phyloP scores from a whole-genome alignment of 208 protist species.

The Strigomonas culicis region DNA sequence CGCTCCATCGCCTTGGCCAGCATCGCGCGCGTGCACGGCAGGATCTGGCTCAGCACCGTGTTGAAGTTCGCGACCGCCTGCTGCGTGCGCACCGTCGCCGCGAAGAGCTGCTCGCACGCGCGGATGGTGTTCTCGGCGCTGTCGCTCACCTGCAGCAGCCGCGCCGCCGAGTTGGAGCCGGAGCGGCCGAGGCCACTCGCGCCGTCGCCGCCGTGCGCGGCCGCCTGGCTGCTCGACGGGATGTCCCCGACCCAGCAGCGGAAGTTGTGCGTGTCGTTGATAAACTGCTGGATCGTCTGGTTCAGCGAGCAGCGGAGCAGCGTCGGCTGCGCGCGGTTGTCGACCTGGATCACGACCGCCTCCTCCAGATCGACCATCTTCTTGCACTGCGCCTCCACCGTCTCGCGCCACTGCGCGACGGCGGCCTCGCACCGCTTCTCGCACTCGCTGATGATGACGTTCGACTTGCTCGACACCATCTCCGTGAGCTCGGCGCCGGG shows the following conservation, averaged over 20 bases:
- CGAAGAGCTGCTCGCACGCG: slow-evolving; percentile 53
- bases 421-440: slow-evolving; percentile 10
- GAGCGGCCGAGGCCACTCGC: background rate
- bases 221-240: background rate
- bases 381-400: slow-evolving; percentile 34
- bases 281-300: slow-evolving; percentile 45
- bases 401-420: slow-evolving; percentile 22
- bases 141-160: slow-evolving; percentile 28
- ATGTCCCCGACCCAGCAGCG: slow-evolving; percentile 33
- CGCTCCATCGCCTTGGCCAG: slow-evolving; percentile 49
- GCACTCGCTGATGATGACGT: slow-evolving; percentile 29
- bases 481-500: slow-evolving; percentile 25
- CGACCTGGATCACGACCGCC: slow-evolving; percentile 30
- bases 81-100: slow-evolving; percentile 51
- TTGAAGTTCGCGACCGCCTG: slow-evolving; percentile 86
- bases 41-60: slow-evolving; percentile 66
- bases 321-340: slow-evolving; percentile 17
- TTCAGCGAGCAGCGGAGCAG: slow-evolving; percentile 60
- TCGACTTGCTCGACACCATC: slow-evolving; percentile 34
- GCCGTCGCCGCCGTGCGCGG: background rate
- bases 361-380: slow-evolving; percentile 32
- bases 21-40: slow-evolving; percentile 73
- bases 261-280: slow-evolving; percentile 66
- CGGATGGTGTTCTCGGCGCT: slow-evolving; percentile 39
- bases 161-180: background rate